These are phyloP conservation scores for Taphrina populina DNA, from an alignment of 1,139 yeast genomes.

Conservation along the genomic window DNA sequence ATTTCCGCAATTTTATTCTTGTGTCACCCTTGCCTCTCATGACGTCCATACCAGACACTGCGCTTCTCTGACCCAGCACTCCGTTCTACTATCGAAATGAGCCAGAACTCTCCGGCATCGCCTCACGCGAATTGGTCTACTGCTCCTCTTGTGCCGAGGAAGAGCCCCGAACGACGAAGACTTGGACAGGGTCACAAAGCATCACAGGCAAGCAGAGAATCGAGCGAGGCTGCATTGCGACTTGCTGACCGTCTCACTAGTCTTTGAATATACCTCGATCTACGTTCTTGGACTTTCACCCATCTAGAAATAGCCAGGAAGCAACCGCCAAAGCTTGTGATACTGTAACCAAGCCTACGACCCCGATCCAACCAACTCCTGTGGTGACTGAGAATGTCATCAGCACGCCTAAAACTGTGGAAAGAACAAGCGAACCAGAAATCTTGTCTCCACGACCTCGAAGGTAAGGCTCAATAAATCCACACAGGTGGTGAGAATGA, in stretches of 20 bases:
- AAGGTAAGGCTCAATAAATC: neutral
- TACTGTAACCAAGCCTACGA: no score
- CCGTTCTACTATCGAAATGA: no score
- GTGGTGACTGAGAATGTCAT: no score
- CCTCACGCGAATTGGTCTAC: conserved; percentile 29
- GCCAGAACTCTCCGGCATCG: neutral
- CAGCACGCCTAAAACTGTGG: no score
- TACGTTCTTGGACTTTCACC: neutral
- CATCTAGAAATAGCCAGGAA: neutral
- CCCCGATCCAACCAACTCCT: no score
- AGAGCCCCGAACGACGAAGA: conserved; percentile 24
- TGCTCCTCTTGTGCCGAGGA: conserved; percentile 24
- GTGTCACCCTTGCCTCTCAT: no score
- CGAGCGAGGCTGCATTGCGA: neutral
- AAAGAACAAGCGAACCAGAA: neutral
- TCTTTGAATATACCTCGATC: conserved; percentile 16
- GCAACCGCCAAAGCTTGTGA: no score
- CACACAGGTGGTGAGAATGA: neutral
- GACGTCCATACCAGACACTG: no score
- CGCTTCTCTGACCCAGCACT: no score
- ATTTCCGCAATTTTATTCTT: no score
- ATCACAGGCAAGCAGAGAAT: conserved; percentile 1
- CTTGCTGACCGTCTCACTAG: neutral
- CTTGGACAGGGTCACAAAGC: conserved; percentile 28
- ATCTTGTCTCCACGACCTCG: conserved; percentile 4